Evolutionary conservation across 306 rosid species (phyloP).

Genomic region (Astragalus membranaceus): DNA sequence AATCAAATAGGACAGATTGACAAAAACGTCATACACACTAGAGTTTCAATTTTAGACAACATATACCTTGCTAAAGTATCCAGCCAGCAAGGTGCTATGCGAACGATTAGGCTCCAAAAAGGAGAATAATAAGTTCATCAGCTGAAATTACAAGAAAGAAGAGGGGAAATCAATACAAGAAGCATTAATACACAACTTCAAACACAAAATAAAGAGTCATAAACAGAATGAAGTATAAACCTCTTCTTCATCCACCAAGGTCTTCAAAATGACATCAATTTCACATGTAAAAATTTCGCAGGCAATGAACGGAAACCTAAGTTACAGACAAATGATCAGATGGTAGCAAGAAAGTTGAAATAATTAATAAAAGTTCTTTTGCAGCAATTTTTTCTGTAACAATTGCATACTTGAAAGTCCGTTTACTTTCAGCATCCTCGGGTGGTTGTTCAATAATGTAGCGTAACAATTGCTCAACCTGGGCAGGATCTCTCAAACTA

Average conservation of each 20-base stretch:
- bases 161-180: constrained; percentile 13
- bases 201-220: neutral
- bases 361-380: neutral
- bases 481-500: constrained; percentile 89
- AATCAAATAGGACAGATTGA: neutral
- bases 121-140: constrained; percentile 90
- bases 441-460: constrained; percentile 88
- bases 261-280: constrained; percentile 96
- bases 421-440: constrained; percentile 88
- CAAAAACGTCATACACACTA: constrained; percentile 6
- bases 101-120: constrained; percentile 84
- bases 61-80: constrained; percentile 92
- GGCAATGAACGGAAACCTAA: constrained; percentile 93
- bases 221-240: constrained; percentile 32
- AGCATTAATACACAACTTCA: neutral
- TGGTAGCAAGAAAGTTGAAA: neutral
- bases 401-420: constrained; percentile 72
- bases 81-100: constrained; percentile 79
- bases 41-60: constrained; percentile 13
- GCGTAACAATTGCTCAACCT: constrained; percentile 80
- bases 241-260: constrained; percentile 97
- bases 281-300: constrained; percentile 97
- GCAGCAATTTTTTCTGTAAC: constrained; percentile 6
- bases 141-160: constrained; percentile 42
- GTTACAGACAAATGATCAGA: constrained; percentile 28